A percentile compares a stretch with the other conserved stretches of the same genome.
Evolutionary conservation across 2,329 filamentous ascomycete species (phyloP).

Genomic region (Aureobasidium leucospermi): DNA sequence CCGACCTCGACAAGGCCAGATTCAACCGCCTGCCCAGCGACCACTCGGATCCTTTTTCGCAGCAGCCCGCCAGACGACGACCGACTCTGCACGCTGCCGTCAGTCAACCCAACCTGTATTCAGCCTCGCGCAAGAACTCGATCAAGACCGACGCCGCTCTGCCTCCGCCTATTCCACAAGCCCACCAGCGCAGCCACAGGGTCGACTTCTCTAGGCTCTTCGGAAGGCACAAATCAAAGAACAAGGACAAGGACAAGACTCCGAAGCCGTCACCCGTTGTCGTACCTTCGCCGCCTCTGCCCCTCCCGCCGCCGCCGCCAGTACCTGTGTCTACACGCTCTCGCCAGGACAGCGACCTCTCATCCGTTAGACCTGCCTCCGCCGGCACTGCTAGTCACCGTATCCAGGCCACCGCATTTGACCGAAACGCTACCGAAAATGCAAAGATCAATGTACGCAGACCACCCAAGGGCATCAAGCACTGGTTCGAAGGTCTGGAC

Average conservation of each 20-base stretch:
- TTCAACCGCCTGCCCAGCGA: constrained; percentile 13
- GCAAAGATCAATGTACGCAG: constrained; percentile 41
- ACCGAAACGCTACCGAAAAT: constrained; percentile 36
- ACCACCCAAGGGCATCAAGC: constrained; percentile 41
- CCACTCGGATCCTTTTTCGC: neutral
- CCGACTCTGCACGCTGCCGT: constrained; percentile 18
- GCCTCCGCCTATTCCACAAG: constrained; percentile 2
- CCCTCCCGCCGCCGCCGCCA: constrained; percentile 5
- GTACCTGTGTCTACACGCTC: constrained; percentile 1
- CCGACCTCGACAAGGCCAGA: constrained; percentile 13
- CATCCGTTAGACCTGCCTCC: constrained; percentile 13
- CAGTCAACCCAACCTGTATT: constrained; percentile 5
- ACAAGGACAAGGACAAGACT: constrained; percentile 13
- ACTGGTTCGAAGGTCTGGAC: constrained; percentile 44
- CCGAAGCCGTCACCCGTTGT: neutral
- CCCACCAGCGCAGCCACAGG: constrained; percentile 6
- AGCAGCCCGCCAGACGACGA: neutral
- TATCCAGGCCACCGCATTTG: constrained; percentile 21
- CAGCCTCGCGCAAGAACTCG: constrained; percentile 26
- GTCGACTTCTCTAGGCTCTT: constrained; percentile 10
- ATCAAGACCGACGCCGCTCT: constrained; percentile 6
- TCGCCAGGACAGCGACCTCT: neutral
- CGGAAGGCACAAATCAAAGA: constrained; percentile 9
- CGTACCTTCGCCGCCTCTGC: neutral
- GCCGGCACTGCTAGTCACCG: neutral